phyloP scores from a whole-genome alignment of 345 rosid genomes.

The Ricinus communis region DNA sequence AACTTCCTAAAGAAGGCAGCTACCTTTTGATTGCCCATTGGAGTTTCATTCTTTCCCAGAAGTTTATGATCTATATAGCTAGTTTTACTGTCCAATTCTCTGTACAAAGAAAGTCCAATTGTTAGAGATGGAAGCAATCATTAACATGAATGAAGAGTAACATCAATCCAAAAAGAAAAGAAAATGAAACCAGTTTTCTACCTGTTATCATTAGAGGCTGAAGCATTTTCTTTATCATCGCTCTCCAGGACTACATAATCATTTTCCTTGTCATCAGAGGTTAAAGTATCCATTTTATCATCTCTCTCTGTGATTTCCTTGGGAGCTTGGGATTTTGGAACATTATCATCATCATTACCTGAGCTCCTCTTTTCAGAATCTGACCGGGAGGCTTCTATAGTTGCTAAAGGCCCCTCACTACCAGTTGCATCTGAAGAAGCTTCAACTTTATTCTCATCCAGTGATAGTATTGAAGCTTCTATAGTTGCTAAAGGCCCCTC shows the following conservation, averaged over 20 bases:
- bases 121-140: not conserved
- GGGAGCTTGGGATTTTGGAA: constrained; percentile 2
- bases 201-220: constrained; percentile 55
- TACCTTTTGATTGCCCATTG: constrained; percentile 45
- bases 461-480: constrained; percentile 3
- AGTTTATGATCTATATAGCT: constrained; percentile 31
- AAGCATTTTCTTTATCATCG: constrained; percentile 57
- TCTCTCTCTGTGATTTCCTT: constrained; percentile 16
- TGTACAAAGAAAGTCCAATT: constrained; percentile 23
- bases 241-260: constrained; percentile 24
- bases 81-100: constrained; percentile 28
- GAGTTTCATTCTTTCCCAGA: constrained; percentile 38
- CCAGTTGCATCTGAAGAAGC: constrained; percentile 12
- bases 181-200: constrained; percentile 11
- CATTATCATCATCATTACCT: not conserved
- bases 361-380: constrained; percentile 9
- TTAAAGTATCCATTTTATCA: constrained; percentile 27
- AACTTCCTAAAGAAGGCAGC: constrained; percentile 4
- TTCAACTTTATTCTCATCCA: constrained; percentile 26
- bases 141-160: constrained; percentile 13
- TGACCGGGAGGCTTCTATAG: not conserved
- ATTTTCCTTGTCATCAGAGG: constrained; percentile 29
- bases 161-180: not conserved
- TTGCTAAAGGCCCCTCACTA: not conserved
- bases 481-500: constrained; percentile 19